These are phyloP conservation scores for Marchantia polymorpha DNA, from an alignment of 225 moss, liverwort and hornwort genomes.

Conservation along the genomic window DNA sequence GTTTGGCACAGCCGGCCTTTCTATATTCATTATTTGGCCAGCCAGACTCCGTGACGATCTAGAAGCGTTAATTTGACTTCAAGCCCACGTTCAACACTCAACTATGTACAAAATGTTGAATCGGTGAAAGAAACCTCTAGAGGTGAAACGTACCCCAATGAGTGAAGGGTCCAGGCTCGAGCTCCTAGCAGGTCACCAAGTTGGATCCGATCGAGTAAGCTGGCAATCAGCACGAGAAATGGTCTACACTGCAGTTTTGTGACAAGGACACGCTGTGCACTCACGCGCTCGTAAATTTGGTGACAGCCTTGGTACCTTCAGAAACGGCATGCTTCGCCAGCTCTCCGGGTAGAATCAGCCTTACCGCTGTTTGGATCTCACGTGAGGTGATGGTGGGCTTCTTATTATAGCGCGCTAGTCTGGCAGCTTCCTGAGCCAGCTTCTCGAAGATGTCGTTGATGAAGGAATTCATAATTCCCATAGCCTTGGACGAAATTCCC, in stretches of 20 bases:
- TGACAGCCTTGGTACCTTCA: conserved; percentile 40
- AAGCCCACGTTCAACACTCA: background rate
- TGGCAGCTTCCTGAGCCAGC: conserved; percentile 27
- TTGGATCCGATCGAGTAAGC: background rate
- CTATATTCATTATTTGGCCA: background rate
- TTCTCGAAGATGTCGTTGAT: conserved; percentile 37
- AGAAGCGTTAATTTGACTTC: background rate
- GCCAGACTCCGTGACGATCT: background rate
- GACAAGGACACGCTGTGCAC: background rate
- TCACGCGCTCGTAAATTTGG: conserved; percentile 29
- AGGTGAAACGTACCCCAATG: background rate
- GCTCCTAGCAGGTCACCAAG: background rate
- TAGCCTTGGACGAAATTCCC: conserved; percentile 36
- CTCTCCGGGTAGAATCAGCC: conserved; percentile 31
- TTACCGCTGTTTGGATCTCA: conserved; percentile 36
- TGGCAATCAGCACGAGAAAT: background rate
- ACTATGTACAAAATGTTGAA: background rate
- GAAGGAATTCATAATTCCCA: conserved; percentile 40
- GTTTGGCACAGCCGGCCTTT: background rate
- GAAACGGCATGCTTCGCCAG: conserved; percentile 38
- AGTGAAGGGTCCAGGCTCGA: too few species aligned
- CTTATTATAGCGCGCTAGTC: conserved; percentile 32
- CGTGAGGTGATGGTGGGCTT: conserved; percentile 34
- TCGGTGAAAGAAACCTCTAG: background rate
- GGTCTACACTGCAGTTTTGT: background rate